Conservation (phyloP, 2,329 filamentous ascomycete species). For the Tolypocladium inflatum region DNA sequence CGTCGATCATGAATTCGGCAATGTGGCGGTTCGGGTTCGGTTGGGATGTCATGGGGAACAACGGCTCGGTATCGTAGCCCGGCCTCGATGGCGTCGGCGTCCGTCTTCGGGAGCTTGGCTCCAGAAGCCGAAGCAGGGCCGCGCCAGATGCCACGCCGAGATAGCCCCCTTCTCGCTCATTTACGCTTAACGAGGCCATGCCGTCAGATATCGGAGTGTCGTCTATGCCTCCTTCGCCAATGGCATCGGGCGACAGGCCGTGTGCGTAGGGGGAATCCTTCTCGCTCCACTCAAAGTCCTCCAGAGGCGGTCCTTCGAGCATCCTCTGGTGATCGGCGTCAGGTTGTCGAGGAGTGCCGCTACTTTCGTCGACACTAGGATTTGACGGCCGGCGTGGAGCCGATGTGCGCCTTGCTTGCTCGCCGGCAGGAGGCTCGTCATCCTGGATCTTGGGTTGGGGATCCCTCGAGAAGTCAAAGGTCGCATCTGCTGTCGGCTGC, state of each 20-base stretch:
- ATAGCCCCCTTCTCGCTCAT: slow-evolving; percentile 30
- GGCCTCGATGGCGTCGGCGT: slow-evolving; percentile 10
- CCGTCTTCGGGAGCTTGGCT: slow-evolving; percentile 17
- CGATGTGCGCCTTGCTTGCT: neutral
- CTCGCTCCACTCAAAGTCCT: slow-evolving; percentile 28
- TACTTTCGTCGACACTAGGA: neutral
- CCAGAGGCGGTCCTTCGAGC: slow-evolving; percentile 21
- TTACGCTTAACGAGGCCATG: slow-evolving; percentile 26
- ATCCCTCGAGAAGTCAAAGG: slow-evolving; percentile 9
- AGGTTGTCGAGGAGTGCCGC: neutral
- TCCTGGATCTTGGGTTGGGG: neutral
- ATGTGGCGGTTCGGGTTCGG: slow-evolving; percentile 23
- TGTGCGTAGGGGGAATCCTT: slow-evolving; percentile 16
- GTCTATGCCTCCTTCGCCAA: slow-evolving; percentile 7
- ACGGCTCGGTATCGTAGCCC: slow-evolving; percentile 1
- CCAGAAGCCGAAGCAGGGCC: slow-evolving; percentile 28
- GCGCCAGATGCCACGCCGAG: slow-evolving; percentile 35
- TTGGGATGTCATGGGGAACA: slow-evolving; percentile 11
- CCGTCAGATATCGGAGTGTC: slow-evolving; percentile 24
- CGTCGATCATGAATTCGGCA: slow-evolving; percentile 24
- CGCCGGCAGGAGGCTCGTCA: neutral
- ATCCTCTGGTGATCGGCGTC: slow-evolving; percentile 12
- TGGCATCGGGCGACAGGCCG: slow-evolving; percentile 13
- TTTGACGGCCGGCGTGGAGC: neutral
- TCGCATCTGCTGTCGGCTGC: neutral